Evolutionary conservation across 2,329 filamentous ascomycete species (phyloP).

Genomic region (Pseudocercospora fuligena): DNA sequence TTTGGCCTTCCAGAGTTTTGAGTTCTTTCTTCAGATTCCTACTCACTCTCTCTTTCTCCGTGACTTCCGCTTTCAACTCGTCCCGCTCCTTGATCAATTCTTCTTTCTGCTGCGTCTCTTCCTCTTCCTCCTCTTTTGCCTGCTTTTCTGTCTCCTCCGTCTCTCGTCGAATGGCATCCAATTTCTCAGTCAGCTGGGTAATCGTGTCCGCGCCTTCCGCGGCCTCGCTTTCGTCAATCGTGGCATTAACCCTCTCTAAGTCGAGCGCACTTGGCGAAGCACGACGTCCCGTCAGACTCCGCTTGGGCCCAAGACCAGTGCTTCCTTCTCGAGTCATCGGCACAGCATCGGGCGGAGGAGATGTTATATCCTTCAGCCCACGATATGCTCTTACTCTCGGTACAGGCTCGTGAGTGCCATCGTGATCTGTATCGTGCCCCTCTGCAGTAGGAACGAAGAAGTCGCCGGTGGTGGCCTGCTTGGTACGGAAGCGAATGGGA

Average conservation of each 20-base stretch:
- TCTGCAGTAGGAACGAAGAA: conserved; percentile 44
- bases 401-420: conserved; percentile 54
- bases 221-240: conserved; percentile 46
- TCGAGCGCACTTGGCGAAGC: conserved; percentile 63
- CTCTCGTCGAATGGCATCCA: conserved; percentile 80
- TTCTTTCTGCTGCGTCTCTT: conserved; percentile 51
- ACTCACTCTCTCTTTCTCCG: conserved; percentile 89
- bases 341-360: conserved; percentile 67
- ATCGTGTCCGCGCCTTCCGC: conserved; percentile 69
- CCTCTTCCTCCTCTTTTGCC: conserved; percentile 65
- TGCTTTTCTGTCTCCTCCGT: conserved; percentile 77
- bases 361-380: conserved; percentile 55
- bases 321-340: conserved; percentile 70
- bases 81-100: conserved; percentile 76
- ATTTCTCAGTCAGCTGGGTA: conserved; percentile 77
- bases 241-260: conserved; percentile 44
- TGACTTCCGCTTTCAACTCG: conserved; percentile 74
- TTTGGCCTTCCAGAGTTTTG: conserved; percentile 77
- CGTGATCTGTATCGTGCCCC: conserved; percentile 39
- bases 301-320: conserved; percentile 59
- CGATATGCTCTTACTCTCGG: conserved; percentile 58
- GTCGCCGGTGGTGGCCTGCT: conserved; percentile 48
- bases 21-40: conserved; percentile 82
- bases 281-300: conserved; percentile 72
- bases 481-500: conserved; percentile 81